Conservation (phyloP, 768 basidiomycete genomes). For the Mrakia blollopis region DNA sequence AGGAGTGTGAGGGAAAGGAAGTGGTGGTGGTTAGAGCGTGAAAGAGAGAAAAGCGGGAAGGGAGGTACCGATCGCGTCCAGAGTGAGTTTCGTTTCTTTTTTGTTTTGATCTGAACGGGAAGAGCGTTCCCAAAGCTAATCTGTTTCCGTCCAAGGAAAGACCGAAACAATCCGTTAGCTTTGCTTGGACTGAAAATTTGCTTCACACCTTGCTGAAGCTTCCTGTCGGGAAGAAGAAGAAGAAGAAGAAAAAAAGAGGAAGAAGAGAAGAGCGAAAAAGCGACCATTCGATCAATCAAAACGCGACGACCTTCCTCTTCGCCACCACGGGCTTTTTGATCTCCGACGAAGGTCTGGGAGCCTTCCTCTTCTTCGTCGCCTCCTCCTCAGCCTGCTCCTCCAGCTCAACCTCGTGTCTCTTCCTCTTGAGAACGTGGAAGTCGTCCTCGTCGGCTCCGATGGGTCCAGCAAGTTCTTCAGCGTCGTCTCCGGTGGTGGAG, state of each 20-base stretch:
- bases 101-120: background rate
- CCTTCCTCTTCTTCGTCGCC: background rate
- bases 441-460: conserved; percentile 89
- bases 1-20: background rate
- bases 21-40: background rate
- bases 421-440: conserved; percentile 74
- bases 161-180: too few relatives aligned
- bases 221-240: background rate
- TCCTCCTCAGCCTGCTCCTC: conserved; percentile 50
- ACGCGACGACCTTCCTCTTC: background rate
- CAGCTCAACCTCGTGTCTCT: conserved; percentile 56
- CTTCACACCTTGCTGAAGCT: too few relatives aligned
- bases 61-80: background rate
- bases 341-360: background rate
- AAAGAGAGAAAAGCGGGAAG: conserved; percentile 15
- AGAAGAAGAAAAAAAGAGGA: background rate
- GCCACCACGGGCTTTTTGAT: too few relatives aligned
- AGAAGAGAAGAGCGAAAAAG: background rate
- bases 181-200: too few relatives aligned
- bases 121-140: too few relatives aligned
- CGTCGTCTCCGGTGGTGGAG: background rate
- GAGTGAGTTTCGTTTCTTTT: background rate
- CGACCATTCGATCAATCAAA: conserved; percentile 10
- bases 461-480: conserved; percentile 17
- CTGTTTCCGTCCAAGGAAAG: too few relatives aligned